A percentile compares a stretch with the other conserved stretches of the same genome.
Conservation (phyloP, 176 grass and related monocot genomes). For the Metroxylon sagu region DNA sequence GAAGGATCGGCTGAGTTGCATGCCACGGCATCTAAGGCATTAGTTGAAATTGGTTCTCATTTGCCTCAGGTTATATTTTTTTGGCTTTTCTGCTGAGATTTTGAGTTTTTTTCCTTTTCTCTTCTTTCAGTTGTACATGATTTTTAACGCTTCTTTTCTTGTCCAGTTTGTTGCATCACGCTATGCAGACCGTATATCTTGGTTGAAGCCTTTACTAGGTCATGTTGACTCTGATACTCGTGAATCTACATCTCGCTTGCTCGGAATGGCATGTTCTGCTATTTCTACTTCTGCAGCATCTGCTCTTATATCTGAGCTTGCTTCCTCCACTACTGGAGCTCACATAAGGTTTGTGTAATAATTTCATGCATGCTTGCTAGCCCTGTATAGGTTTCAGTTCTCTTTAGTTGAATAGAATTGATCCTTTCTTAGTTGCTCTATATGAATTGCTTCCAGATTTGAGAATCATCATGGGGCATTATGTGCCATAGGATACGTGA, state of each 20-base stretch:
- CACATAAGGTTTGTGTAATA: conserved; percentile 48
- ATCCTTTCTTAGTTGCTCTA: conserved; percentile 15
- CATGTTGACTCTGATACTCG: conserved; percentile 90
- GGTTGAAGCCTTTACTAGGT: conserved; percentile 62
- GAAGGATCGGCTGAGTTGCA: conserved; percentile 89
- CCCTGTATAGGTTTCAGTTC: conserved; percentile 8
- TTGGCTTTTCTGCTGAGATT: not conserved
- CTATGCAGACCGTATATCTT: conserved; percentile 56
- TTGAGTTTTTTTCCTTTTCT: no score
- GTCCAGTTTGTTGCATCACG: conserved; percentile 62
- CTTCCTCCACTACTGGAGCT: conserved; percentile 38
- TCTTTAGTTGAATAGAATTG: conserved; percentile 19
- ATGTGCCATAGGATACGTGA: conserved; percentile 68
- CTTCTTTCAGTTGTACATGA: no score
- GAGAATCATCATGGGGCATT: conserved; percentile 78
- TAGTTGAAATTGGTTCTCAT: conserved; percentile 74
- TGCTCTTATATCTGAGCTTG: conserved; percentile 60
- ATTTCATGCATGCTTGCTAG: not conserved
- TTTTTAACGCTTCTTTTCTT: conserved; percentile 1
- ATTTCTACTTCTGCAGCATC: conserved; percentile 51
- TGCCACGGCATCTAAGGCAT: conserved; percentile 65
- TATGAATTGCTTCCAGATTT: conserved; percentile 53
- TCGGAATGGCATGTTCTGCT: conserved; percentile 68
- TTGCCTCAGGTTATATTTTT: conserved; percentile 51
- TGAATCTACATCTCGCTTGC: conserved; percentile 57